These are phyloP conservation scores for Candida sphagnicola DNA, from an alignment of 805 yeast genomes.

Conservation along the genomic window DNA sequence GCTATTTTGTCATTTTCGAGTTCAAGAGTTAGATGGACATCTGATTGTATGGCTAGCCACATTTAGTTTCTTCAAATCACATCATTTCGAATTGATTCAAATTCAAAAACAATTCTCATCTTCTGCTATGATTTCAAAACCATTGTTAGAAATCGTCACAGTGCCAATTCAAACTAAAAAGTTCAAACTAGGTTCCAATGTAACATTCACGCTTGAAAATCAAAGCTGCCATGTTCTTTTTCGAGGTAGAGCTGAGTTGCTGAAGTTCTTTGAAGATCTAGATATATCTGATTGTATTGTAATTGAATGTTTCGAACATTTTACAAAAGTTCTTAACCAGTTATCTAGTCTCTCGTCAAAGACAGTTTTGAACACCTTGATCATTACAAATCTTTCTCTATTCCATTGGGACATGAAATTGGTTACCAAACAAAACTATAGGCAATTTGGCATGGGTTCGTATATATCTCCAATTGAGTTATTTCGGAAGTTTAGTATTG, in stretches of 20 bases:
- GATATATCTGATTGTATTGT: neutral
- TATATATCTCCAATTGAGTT: slow-evolving; percentile 6
- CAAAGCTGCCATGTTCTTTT: slow-evolving; percentile 11
- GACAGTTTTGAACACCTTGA: slow-evolving; percentile 2
- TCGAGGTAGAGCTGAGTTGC: slow-evolving; percentile 4
- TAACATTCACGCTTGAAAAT: slow-evolving; percentile 1
- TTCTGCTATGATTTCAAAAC: too few relatives aligned
- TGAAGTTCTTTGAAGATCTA: neutral
- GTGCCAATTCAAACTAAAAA: slow-evolving; percentile 1
- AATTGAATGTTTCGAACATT: slow-evolving; percentile 1
- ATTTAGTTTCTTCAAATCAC: too few relatives aligned
- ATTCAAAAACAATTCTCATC: too few relatives aligned
- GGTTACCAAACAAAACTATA: slow-evolving; percentile 7
- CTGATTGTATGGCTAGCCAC: too few relatives aligned
- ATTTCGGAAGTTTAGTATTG: slow-evolving; percentile 12
- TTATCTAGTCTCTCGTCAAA: neutral
- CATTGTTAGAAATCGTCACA: neutral
- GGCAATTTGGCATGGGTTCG: slow-evolving; percentile 6
- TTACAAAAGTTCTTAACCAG: neutral
- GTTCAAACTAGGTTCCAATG: neutral
- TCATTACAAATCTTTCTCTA: slow-evolving; percentile 22
- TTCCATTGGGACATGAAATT: slow-evolving; percentile 28
- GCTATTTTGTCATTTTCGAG: too few relatives aligned
- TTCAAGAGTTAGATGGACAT: too few relatives aligned
- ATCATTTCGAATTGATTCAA: too few relatives aligned